phyloP scores from a whole-genome alignment of 139 green algal species.

The Chlamydomonas schloesseri region DNA sequence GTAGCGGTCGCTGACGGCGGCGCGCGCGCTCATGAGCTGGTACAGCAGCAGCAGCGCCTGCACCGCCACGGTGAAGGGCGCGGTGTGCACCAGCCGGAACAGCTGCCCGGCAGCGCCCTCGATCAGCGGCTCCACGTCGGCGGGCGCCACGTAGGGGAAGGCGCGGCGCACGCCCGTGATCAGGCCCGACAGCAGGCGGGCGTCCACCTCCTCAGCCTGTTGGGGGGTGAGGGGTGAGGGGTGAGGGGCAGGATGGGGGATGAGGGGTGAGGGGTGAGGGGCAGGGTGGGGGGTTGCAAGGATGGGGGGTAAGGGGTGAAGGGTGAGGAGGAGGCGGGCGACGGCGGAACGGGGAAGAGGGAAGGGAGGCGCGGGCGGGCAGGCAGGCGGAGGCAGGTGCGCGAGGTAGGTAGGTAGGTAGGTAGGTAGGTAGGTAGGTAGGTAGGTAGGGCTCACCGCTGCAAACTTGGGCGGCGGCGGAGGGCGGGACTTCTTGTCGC shows the following conservation, averaged over 20 bases:
- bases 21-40: constrained; percentile 77
- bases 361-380: too few species aligned
- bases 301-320: background rate
- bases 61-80: constrained; percentile 85
- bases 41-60: constrained; percentile 93
- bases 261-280: too few species aligned
- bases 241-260: too few species aligned
- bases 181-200: constrained; percentile 84
- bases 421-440: too few species aligned
- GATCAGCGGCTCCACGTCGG: constrained; percentile 60
- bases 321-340: background rate
- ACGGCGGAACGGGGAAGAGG: too few species aligned
- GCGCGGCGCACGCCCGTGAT: constrained; percentile 92
- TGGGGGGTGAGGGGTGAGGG: too few species aligned
- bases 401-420: too few species aligned
- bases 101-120: constrained; percentile 72
- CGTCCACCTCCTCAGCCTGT: constrained; percentile 64
- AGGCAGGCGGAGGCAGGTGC: too few species aligned
- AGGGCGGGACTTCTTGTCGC: background rate
- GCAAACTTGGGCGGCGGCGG: constrained; percentile 39
- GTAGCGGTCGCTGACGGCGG: constrained; percentile 72
- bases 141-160: constrained; percentile 90
- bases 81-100: constrained; percentile 91
- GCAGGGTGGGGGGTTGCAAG: too few species aligned
- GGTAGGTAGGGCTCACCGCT: constrained; percentile 20